Evolutionary conservation across 192 early-diverging fungal genomes (phyloP), one percentile per base, ranked within the genome.

Genomic region (Backusella australiensis): DNA sequence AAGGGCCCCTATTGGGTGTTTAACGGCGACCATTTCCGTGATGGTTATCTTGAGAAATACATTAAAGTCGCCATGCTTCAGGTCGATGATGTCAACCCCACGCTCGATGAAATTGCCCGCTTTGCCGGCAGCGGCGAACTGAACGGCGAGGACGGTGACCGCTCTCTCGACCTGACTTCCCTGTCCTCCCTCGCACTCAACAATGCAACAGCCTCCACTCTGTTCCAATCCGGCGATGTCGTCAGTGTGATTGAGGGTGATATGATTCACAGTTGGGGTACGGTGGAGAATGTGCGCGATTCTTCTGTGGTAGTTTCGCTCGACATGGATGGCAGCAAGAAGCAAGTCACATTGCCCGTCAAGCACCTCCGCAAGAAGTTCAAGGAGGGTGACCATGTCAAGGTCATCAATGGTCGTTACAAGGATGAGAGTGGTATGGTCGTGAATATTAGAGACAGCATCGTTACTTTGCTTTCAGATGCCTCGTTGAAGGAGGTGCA

Each of bases 311-410:
- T 89, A 59, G 86, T 99, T 15, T 83, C 80, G 19, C 90, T 94
- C 1, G 81, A 92, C 35, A 82, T 89, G 9, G 88, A 89, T 23
- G 87, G 85, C 8, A 82, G 88, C 34, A 75, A 77, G 67, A 84
- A 88, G 34, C 85, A 84, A 76, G 90, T 90, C 73, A 83, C 85
- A 14, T 87, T 93, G 59, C 88, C 86, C 7, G 80, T 88, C 9
- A 82, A 84, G 15, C 92, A 97, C 78, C 85, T 99, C 35, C 87
- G 92, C 67, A 99, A 99, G 84, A 87, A 91, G n/a, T 99, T 98
- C 78, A 78, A 84, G 26, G 85, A 90, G 19, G 98, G 98, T 73
- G 96, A 99, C 79, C 95, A 98, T 74, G 98, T 98, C 71, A 91
- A 94, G 81, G 97, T 99, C 35, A 89, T 94, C 41, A 90, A 93